Conservation (phyloP, 1,284 basidiomycete species). For the Leccinum griseonigrum region DNA sequence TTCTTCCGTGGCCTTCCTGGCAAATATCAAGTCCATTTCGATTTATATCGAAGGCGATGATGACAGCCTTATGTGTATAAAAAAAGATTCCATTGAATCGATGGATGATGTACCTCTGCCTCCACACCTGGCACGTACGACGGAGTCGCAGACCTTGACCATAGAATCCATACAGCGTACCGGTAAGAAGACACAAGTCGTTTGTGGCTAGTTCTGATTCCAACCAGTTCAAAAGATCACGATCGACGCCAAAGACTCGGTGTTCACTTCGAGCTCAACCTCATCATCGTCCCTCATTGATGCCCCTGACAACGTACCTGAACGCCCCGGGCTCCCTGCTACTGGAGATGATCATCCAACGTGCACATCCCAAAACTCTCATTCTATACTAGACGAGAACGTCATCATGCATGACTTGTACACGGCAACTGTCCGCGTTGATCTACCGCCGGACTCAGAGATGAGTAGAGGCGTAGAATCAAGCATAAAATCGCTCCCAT, state of each 20-base stretch:
- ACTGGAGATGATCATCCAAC: neutral
- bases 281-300: neutral
- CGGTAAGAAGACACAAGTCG: neutral
- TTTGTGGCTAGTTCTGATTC: conserved; percentile 1
- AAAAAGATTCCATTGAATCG: conserved; percentile 42
- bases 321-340: neutral
- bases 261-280: neutral
- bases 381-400: neutral
- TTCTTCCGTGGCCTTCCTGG: conserved; percentile 92
- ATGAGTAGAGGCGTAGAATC: conserved; percentile 12
- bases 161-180: conserved; percentile 13
- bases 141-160: neutral
- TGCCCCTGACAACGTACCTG: conserved; percentile 2
- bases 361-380: neutral
- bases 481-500: conserved; percentile 15
- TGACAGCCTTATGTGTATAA: conserved; percentile 67
- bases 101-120: neutral
- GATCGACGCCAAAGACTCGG: conserved; percentile 13
- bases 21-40: conserved; percentile 69
- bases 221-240: conserved; percentile 15
- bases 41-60: conserved; percentile 77
- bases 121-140: neutral
- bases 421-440: conserved; percentile 10
- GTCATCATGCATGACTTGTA: conserved; percentile 17
- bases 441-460: conserved; percentile 7